phyloP scores from a whole-genome alignment of 2,329 filamentous ascomycete genomes.

The Neopestalotiopsis clavispora region DNA sequence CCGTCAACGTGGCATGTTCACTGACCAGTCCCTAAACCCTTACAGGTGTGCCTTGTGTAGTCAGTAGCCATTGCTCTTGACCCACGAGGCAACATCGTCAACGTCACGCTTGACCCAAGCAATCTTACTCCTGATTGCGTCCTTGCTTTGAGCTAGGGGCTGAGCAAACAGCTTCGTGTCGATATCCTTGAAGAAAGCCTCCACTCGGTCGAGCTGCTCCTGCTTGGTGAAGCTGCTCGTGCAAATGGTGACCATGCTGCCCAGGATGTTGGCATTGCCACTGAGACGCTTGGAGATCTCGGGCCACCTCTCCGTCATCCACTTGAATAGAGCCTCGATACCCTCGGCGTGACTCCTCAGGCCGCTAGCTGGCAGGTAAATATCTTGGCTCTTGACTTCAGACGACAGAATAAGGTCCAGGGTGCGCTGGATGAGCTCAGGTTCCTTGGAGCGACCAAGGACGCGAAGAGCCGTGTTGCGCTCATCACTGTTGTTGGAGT shows the following conservation, averaged over 20 bases:
- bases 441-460: constrained; percentile 78
- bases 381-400: constrained; percentile 91
- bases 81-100: constrained; percentile 69
- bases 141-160: constrained; percentile 86
- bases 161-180: constrained; percentile 87
- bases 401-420: constrained; percentile 75
- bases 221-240: constrained; percentile 80
- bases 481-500: constrained; percentile 80
- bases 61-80: constrained; percentile 67
- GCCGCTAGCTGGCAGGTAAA: constrained; percentile 85
- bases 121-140: constrained; percentile 83
- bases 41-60: constrained; percentile 26
- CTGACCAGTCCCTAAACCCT: not conserved
- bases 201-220: constrained; percentile 76
- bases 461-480: constrained; percentile 88
- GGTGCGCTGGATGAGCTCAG: constrained; percentile 81
- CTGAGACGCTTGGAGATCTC: constrained; percentile 79
- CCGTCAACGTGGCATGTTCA: not conserved
- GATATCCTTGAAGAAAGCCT: constrained; percentile 81
- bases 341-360: constrained; percentile 79
- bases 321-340: constrained; percentile 79
- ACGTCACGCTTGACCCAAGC: constrained; percentile 80
- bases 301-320: constrained; percentile 91
- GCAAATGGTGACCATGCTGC: constrained; percentile 81
- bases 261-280: constrained; percentile 85